Evolutionary conservation across 257 asterid genomes (phyloP).

Genomic region (Solanum chaucha): DNA sequence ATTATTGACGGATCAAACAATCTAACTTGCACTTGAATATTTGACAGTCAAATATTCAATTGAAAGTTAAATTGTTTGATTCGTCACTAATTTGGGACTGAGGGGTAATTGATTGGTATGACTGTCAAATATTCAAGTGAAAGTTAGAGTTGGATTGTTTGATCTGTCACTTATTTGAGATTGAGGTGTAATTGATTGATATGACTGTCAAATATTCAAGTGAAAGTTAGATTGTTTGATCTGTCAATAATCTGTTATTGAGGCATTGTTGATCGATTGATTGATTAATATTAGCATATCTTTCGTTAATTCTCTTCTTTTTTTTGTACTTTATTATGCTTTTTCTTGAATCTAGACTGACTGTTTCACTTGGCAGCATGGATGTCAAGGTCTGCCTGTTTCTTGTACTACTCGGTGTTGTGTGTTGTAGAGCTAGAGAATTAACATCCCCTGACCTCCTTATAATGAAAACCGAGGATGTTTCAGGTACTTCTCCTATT

Average conservation of each 20-base stretch:
- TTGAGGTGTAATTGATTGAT: background rate
- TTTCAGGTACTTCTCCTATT: slow-evolving; percentile 23
- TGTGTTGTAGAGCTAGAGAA: slow-evolving; percentile 56
- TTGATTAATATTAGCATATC: background rate
- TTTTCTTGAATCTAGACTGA: background rate
- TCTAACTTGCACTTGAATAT: too few species aligned
- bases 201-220: background rate
- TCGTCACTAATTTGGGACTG: background rate
- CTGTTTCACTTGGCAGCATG: slow-evolving; percentile 51
- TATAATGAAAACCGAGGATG: slow-evolving; percentile 2
- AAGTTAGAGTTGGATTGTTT: background rate
- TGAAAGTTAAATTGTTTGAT: background rate
- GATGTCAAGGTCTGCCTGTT: slow-evolving; percentile 39
- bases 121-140: background rate
- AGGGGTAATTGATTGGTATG: background rate
- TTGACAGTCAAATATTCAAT: too few species aligned
- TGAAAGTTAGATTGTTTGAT: background rate
- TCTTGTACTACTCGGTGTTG: slow-evolving; percentile 31
- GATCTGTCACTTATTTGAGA: background rate
- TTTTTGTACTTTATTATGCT: background rate
- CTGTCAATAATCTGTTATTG: background rate
- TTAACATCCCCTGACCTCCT: slow-evolving; percentile 17
- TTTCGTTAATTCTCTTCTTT: background rate
- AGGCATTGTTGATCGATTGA: background rate
- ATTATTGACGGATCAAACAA: too few species aligned